Base-by-base conservation (phyloP, 2,329 filamentous ascomycete genomes). In the Daldinia sp. region DNA sequence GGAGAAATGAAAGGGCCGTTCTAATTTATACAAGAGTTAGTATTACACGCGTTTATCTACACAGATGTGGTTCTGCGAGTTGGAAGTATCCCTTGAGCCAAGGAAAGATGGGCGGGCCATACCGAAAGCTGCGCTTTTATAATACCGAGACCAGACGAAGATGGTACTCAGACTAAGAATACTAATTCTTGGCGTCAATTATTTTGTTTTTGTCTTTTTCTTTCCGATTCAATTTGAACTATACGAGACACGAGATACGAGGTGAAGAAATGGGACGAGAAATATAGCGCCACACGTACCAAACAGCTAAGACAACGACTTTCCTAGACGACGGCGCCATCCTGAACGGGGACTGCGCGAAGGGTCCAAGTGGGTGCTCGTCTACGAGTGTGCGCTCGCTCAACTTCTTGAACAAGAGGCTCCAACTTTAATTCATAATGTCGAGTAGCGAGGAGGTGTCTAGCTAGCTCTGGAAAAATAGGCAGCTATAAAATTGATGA, bases 51-150 rank as follows among this genome's bases (percentile, higher is more conserved):
- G 18, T 56, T 6, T 41, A 18, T 39, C 4, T 39, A 39, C 9
- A 12, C 33, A 50, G 23, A 6, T 50, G 46, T 13, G 35, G 5
- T 15, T 13, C 10, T 13, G 35, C 13, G 30, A 50, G 23, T 23
- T 57, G n/a, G 37, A 18, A 23, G 20, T 37, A 2, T 18, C 3
- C 46, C 6, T n/a, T 10, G 37, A 60, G 44, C 44, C 44, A 57
- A 54, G 33, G 39, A 54, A 28, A 15, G 7, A 23, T 15, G 53
- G 53, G 35, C 37, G 57, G 56, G 55, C 54, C 73, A 69, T 79
- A 81, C 79, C 79, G 67, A 80, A 81, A 18, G 79, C 77, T 44
- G 79, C 77, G 66, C 79, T 80, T 60, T 67, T 75, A 62, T 77
- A 77, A 65, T 78, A 81, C 64, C 79, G 74, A 13, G 72, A 75